phyloP scores from a whole-genome alignment of 1,284 basidiomycete species.

The Rhizopogon parksii region DNA sequence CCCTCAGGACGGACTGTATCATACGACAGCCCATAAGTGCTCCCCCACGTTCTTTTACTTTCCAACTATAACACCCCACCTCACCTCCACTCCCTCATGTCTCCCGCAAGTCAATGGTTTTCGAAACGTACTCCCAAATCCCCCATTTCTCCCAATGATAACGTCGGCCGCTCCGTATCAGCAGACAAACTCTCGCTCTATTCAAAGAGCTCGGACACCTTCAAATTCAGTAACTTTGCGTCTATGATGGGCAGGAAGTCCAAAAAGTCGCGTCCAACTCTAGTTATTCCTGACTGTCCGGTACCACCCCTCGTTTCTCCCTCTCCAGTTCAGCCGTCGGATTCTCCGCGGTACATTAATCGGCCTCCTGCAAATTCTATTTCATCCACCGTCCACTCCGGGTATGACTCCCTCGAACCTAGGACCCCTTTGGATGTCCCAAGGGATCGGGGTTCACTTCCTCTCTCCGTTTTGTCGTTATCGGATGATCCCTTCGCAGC shows the following conservation, averaged over 20 bases:
- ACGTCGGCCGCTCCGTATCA: conserved; percentile 2
- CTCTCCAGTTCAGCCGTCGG: conserved; percentile 19
- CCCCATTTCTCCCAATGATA: neutral
- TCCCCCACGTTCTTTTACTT: neutral
- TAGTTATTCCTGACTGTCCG: conserved; percentile 43
- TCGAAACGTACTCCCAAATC: conserved; percentile 10
- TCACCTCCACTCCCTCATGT: conserved; percentile 8
- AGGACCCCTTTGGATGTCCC: conserved; percentile 46
- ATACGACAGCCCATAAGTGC: neutral
- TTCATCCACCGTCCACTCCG: conserved; percentile 42
- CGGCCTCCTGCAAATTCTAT: conserved; percentile 46
- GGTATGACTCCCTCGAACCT: conserved; percentile 42
- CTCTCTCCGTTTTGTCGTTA: conserved; percentile 53
- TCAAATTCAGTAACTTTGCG: conserved; percentile 49
- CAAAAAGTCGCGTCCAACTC: conserved; percentile 42
- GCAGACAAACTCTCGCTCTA: conserved; percentile 8
- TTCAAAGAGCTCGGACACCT: conserved; percentile 26
- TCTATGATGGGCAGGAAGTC: conserved; percentile 54
- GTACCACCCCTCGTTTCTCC: conserved; percentile 33
- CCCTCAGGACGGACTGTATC: neutral
- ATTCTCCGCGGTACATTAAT: conserved; percentile 24
- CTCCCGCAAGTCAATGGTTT: conserved; percentile 12
- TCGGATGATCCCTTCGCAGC: conserved; percentile 63
- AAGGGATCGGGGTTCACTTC: conserved; percentile 31
- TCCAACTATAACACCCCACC: neutral